phyloP scores from a whole-genome alignment of 108 stramenopile species.

The Skeletonema potamos region DNA sequence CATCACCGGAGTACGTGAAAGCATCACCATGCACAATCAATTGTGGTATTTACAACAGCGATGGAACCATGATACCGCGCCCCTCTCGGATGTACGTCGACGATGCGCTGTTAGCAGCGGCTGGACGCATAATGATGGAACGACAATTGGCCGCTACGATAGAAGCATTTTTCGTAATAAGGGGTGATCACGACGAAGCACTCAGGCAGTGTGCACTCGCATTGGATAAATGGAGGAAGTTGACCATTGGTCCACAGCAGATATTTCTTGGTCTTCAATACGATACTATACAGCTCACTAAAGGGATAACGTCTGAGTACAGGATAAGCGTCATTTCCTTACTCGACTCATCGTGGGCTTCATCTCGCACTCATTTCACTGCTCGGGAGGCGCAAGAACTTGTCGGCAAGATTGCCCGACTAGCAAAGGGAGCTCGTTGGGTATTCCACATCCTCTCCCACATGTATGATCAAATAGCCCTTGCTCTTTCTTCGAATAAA shows the following conservation, averaged over 20 bases:
- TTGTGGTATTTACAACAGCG: background rate
- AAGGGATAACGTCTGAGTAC: background rate
- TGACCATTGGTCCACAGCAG: background rate
- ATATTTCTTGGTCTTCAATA: background rate
- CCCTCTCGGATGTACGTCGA: conserved; percentile 10
- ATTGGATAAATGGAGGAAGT: conserved; percentile 18
- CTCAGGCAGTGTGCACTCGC: conserved; percentile 4
- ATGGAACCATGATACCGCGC: background rate
- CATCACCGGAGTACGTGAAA: background rate
- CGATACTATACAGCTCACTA: background rate
- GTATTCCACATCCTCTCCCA: background rate
- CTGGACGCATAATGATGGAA: background rate
- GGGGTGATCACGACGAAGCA: background rate
- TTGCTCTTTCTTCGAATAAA: background rate
- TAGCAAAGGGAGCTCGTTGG: background rate
- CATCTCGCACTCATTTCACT: no score
- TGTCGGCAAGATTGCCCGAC: no score
- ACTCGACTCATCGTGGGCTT: no score
- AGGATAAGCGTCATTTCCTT: no score
- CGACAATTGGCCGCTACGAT: background rate
- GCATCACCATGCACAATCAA: background rate
- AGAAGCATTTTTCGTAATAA: conserved; percentile 22
- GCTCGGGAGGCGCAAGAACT: no score
- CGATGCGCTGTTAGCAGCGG: background rate
- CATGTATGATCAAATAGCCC: background rate